Conservation (phyloP, 2,329 filamentous ascomycete genomes). For the Myotisia sp. region DNA sequence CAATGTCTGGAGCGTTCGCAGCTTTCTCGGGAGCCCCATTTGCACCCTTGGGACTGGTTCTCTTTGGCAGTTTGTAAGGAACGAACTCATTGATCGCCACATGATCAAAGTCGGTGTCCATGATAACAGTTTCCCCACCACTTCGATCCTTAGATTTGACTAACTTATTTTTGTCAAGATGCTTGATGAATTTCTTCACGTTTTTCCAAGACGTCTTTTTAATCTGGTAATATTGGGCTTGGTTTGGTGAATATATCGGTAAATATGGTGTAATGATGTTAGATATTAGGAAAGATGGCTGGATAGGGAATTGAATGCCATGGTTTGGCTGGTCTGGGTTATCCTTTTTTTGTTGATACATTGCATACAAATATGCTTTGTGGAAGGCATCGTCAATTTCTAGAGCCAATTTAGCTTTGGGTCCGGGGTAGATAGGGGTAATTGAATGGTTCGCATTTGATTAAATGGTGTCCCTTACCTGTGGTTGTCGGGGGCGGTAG, state of each 20-base stretch:
- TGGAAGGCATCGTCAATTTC: constrained; percentile 54
- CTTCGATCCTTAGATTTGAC: constrained; percentile 51
- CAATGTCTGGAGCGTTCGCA: constrained; percentile 28
- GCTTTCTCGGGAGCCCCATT: constrained; percentile 17
- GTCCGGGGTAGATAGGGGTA: background rate
- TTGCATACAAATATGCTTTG: constrained; percentile 49
- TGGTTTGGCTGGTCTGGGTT: constrained; percentile 39
- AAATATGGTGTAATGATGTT: constrained; percentile 53
- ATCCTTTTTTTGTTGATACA: constrained; percentile 45
- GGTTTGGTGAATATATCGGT: constrained; percentile 42
- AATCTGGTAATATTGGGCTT: constrained; percentile 47
- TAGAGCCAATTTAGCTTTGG: constrained; percentile 16
- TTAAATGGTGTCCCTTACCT: constrained; percentile 26
- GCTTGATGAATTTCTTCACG: constrained; percentile 55
- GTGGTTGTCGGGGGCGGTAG: constrained; percentile 36
- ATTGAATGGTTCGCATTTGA: background rate
- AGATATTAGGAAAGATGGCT: constrained; percentile 49
- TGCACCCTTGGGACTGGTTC: constrained; percentile 21
- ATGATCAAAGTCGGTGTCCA: constrained; percentile 52
- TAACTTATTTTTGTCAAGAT: constrained; percentile 49
- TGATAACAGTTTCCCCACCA: constrained; percentile 48
- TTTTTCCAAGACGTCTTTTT: constrained; percentile 60
- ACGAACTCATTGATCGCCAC: constrained; percentile 40
- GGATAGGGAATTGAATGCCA: constrained; percentile 47
- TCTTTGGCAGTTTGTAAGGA: constrained; percentile 47